A percentile compares a stretch with the other conserved stretches of the same genome.
phyloP scores from a whole-genome alignment of 345 rosid genomes.

The Lumnitzera racemosa region DNA sequence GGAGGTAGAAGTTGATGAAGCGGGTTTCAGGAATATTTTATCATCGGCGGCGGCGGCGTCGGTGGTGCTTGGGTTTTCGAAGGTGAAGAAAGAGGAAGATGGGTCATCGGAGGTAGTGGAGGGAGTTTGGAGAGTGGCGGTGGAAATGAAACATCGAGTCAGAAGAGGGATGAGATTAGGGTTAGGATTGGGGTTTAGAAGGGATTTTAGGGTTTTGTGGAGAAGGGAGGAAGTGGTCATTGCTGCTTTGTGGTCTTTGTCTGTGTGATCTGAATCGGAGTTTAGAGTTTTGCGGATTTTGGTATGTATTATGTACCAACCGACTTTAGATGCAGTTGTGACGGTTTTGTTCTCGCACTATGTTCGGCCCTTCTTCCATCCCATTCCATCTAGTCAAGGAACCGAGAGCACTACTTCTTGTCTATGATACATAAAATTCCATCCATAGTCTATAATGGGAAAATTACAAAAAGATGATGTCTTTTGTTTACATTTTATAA shows the following conservation, averaged over 20 bases:
- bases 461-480: too few relatives aligned
- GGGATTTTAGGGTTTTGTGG: slow-evolving; percentile 32
- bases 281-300: background rate
- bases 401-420: too few relatives aligned
- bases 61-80: slow-evolving; percentile 5
- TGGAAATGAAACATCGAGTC: slow-evolving; percentile 30
- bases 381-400: too few relatives aligned
- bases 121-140: slow-evolving; percentile 26
- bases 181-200: slow-evolving; percentile 6
- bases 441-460: too few relatives aligned
- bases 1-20: slow-evolving; percentile 24
- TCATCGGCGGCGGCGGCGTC: slow-evolving; percentile 19
- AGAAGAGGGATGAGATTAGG: slow-evolving; percentile 8
- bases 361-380: too few relatives aligned
- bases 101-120: slow-evolving; percentile 15
- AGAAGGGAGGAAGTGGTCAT: slow-evolving; percentile 39
- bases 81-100: slow-evolving; percentile 47
- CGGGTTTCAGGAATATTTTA: slow-evolving; percentile 36
- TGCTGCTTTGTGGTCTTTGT: background rate
- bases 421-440: too few relatives aligned
- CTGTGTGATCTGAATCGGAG: background rate
- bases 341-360: too few relatives aligned
- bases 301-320: too few relatives aligned
- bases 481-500: too few relatives aligned
- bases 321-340: too few relatives aligned